Percentiles rank a stretch among this genome's conserved stretches.
Evolutionary conservation across 768 basidiomycete genomes (phyloP).

Genomic region (Lactarius evosmus): DNA sequence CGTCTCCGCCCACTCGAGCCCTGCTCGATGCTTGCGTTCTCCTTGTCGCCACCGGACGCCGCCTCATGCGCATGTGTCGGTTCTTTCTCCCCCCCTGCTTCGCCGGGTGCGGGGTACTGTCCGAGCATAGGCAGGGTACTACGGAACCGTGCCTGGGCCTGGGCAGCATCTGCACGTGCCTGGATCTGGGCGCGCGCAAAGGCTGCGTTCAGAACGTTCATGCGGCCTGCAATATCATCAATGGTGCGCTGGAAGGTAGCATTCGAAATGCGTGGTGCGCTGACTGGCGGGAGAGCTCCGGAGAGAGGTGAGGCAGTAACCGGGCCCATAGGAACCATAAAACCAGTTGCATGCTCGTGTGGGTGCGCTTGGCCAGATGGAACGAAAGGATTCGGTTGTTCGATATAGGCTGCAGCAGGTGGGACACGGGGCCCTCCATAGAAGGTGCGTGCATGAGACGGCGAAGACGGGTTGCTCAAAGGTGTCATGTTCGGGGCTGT

Average conservation of each 20-base stretch:
- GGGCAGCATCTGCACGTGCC: slow-evolving; percentile 23
- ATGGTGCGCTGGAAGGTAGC: slow-evolving; percentile 42
- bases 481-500: slow-evolving; percentile 9
- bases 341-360: slow-evolving; percentile 13
- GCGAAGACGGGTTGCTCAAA: slow-evolving; percentile 9
- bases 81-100: slow-evolving; percentile 19
- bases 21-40: slow-evolving; percentile 35
- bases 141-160: slow-evolving; percentile 15
- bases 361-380: slow-evolving; percentile 7
- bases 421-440: slow-evolving; percentile 17
- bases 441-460: slow-evolving; percentile 10
- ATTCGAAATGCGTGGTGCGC: slow-evolving; percentile 43
- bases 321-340: slow-evolving; percentile 16
- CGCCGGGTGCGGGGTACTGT: slow-evolving; percentile 9
- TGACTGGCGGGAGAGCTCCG: slow-evolving; percentile 39
- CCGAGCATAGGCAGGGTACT: slow-evolving; percentile 12
- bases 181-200: slow-evolving; percentile 28
- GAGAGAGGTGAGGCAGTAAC: slow-evolving; percentile 26
- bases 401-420: slow-evolving; percentile 1
- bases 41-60: slow-evolving; percentile 35
- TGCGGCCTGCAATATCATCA: slow-evolving; percentile 46
- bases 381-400: slow-evolving; percentile 14
- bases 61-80: background rate
- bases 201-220: slow-evolving; percentile 39
- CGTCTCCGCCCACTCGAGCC: slow-evolving; percentile 30